Conservation (phyloP, 2,329 filamentous ascomycete species). For the Anthostomella pinea region DNA sequence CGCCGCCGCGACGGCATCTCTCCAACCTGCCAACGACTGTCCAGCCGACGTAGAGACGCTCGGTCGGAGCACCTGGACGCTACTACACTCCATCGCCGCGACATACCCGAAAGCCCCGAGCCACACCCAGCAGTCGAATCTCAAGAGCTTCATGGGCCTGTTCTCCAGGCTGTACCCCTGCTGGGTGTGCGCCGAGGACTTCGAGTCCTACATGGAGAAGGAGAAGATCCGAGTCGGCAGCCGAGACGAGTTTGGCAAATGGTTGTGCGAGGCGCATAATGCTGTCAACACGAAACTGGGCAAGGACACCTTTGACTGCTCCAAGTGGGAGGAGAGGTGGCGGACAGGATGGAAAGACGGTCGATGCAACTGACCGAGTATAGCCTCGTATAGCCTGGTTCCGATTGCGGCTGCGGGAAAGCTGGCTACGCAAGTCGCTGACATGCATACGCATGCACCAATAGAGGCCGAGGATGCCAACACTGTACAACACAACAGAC, state of each 20-base stretch:
- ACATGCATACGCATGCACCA: too few species aligned
- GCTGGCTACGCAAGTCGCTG: too few species aligned
- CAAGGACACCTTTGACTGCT: slow-evolving; percentile 88
- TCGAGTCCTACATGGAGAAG: slow-evolving; percentile 73
- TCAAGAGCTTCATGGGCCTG: slow-evolving; percentile 71
- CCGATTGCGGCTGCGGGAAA: too few species aligned
- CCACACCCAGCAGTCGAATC: slow-evolving; percentile 67
- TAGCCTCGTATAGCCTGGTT: too few species aligned
- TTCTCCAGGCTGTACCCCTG: slow-evolving; percentile 92
- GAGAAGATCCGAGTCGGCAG: slow-evolving; percentile 62
- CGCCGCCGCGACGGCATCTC: slow-evolving; percentile 26
- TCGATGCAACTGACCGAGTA: slow-evolving; percentile 45
- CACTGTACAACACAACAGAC: too few species aligned
- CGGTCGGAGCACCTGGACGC: slow-evolving; percentile 86
- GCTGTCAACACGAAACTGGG: slow-evolving; percentile 86
- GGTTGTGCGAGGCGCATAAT: slow-evolving; percentile 86
- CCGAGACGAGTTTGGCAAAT: slow-evolving; percentile 70
- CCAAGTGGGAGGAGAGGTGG: slow-evolving; percentile 91
- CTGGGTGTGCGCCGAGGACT: slow-evolving; percentile 93
- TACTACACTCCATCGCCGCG: slow-evolving; percentile 88
- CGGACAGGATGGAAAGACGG: slow-evolving; percentile 80
- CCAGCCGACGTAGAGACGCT: slow-evolving; percentile 87
- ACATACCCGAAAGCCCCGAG: slow-evolving; percentile 74
- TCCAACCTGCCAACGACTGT: slow-evolving; percentile 60
- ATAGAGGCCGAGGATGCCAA: too few species aligned